These are phyloP conservation scores for Pleurotus cornucopiae DNA, from an alignment of 768 basidiomycete species.

Conservation along the genomic window DNA sequence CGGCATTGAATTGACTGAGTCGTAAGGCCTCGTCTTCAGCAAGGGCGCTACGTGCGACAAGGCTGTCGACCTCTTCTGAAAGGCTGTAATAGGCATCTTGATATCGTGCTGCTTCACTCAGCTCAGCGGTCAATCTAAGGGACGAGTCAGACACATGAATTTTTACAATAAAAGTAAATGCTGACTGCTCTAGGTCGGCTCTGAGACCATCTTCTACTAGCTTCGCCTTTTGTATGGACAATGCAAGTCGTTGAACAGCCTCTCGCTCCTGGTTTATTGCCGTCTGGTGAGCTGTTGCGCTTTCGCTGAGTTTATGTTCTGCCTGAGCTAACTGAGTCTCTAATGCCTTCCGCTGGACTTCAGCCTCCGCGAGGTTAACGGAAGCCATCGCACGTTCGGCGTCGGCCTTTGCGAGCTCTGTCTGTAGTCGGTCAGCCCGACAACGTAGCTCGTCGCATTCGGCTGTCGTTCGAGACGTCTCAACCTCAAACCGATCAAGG, in stretches of 20 bases:
- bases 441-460: constrained; percentile 20
- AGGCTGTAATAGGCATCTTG: constrained; percentile 69
- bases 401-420: background rate
- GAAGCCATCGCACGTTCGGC: background rate
- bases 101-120: constrained; percentile 59
- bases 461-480: constrained; percentile 36
- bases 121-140: constrained; percentile 39
- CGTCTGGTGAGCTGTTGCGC: constrained; percentile 27
- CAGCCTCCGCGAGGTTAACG: constrained; percentile 16
- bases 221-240: constrained; percentile 49
- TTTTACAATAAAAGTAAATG: constrained; percentile 13
- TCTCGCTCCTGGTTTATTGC: constrained; percentile 44
- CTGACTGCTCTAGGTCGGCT: constrained; percentile 66
- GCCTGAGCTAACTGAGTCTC: constrained; percentile 24
- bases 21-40: constrained; percentile 75
- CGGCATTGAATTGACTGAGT: constrained; percentile 80
- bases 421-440: constrained; percentile 3
- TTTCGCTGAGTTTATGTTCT: constrained; percentile 23
- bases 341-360: constrained; percentile 16
- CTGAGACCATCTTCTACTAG: constrained; percentile 66
- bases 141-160: background rate
- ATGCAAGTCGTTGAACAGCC: constrained; percentile 40
- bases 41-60: constrained; percentile 67
- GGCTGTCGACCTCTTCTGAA: constrained; percentile 55
- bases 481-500: constrained; percentile 25